Evolutionary conservation across 1,139 yeast species (phyloP), one percentile per base, ranked within the genome.

Genomic region (Blastobotrys proliferans): DNA sequence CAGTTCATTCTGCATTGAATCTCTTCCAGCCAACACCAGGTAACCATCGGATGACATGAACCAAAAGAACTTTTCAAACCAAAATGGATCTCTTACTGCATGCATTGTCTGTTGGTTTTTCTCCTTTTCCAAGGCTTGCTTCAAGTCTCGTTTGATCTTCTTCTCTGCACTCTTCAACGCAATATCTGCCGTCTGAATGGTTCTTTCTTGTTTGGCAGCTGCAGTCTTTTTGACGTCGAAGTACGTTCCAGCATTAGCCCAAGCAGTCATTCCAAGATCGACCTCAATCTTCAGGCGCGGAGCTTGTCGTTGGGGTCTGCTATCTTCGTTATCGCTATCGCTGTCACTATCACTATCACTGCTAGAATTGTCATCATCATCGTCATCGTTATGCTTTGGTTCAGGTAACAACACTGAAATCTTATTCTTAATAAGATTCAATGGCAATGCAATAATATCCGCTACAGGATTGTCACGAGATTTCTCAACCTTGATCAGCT

Each of bases 1-100:
- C 68, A 86, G 74, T 56, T 88, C 96, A n/a, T 78, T 74, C 60
- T 92, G 97, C n/a, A 77, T 63, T 18, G 74, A 76, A 59, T 94
- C 97, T 51, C 87, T 78, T 1, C 97, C 97, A 38, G 92, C 88
- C 40, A 92, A 63, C 50, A 94, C 85, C 43, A 92, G 68, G 57
- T 85, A 88, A 0, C 95, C 95, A 60, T 92, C 97, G 51, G 82
- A 81, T 0, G 95, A 76, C 24, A 88, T 73, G 59, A 92, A 92
- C 98, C 98, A 92, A 57, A 72, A 80, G 61, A 83, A 92, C 62
- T 92, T 92, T 58, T 92, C 98, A 67, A 94, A 94, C 85, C 97
- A 90, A 56, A 71, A 82, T 38, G 87, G 86, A 4, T 77, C 74
- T 40, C 97, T 73, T 25, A 83, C 69, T 29, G 76, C 79, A 49